Percentiles rank a stretch among this genome's conserved stretches.
phyloP scores from a whole-genome alignment of 2,329 filamentous ascomycete genomes.

The Phaeosphaeria sp. region DNA sequence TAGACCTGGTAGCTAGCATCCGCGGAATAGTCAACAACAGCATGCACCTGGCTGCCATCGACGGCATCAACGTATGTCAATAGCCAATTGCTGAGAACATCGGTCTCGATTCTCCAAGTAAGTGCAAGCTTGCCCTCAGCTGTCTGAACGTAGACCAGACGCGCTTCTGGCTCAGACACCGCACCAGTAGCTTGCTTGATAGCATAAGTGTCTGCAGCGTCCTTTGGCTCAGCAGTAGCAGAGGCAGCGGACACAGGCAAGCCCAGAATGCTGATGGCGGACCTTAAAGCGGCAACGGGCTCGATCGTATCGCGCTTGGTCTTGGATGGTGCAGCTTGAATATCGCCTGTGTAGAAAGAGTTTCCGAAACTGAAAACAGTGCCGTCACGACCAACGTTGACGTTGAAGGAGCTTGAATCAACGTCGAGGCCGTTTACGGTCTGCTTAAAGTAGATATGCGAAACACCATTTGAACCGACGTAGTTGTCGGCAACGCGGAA shows the following conservation, averaged over 20 bases:
- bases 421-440: conserved; percentile 64
- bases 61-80: conserved; percentile 63
- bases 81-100: conserved; percentile 64
- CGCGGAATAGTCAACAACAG: conserved; percentile 64
- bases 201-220: conserved; percentile 48
- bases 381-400: conserved; percentile 63
- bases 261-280: conserved; percentile 48
- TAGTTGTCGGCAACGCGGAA: conserved; percentile 65
- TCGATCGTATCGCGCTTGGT: conserved; percentile 53
- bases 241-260: conserved; percentile 52
- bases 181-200: conserved; percentile 60
- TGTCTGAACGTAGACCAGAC: conserved; percentile 62
- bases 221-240: conserved; percentile 49
- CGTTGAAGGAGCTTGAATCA: conserved; percentile 67
- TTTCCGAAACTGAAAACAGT: conserved; percentile 65
- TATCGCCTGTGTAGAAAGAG: conserved; percentile 54
- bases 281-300: conserved; percentile 53
- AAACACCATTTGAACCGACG: conserved; percentile 61
- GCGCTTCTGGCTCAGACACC: conserved; percentile 60
- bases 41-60: conserved; percentile 56
- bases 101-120: conserved; percentile 66
- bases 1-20: conserved; percentile 65
- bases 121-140: conserved; percentile 56
- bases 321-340: conserved; percentile 48
- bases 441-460: conserved; percentile 67